Base-by-base conservation (phyloP, 495 filamentous ascomycete genomes). In the Lasiosphaeris hirsuta region DNA sequence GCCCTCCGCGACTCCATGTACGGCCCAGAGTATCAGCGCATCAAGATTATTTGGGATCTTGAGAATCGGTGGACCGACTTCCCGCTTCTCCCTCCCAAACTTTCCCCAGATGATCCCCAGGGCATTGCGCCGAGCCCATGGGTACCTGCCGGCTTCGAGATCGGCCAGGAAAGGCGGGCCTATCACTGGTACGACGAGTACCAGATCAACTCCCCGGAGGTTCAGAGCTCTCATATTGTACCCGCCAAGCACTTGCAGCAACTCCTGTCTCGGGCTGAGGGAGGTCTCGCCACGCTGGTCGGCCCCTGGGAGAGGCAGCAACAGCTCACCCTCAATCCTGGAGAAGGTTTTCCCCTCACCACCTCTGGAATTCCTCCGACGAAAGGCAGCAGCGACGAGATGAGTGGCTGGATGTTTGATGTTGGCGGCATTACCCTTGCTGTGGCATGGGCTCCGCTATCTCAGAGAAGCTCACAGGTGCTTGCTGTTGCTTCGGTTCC, bases 401-500 rank as follows among this genome's bases (percentile, higher is more conserved):
- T 65, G 10, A 64, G 51, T 10, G 75, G 76, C 9, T 78, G 74
- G 74, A 64, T 77, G 53, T 55, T 80, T 42, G 69, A 80, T 54
- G 68, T 73, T 5, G 76, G 73, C 19, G 75, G 76, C 46, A 70
- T 78, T 33, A 68, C 73, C 10, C 63, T 78, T 23, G 69, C 71
- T 10, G 66, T 79, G 59, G 69, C 59, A 10, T 80, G 77, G 77
- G 75, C 72, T 3, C 74, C 76, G 3, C 49, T 66, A n/a, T 45
- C 63, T 40, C 56, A 60, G 19, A 55, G 63, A 15, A 56, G 61
- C 23, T 55, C 62, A 14, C 77, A 80, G 62, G 48, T 78, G 46
- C 67, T 80, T 18, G 76, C 75, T 6, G 64, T 80, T 37, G 68
- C 76, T 11, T 61, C 73, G n/a, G 64, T 72, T n/a, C 75, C 77